A percentile compares a stretch with the other conserved stretches of the same genome.
phyloP scores from a whole-genome alignment of 192 early-diverging fungal genomes.

The Linderina pennispora region DNA sequence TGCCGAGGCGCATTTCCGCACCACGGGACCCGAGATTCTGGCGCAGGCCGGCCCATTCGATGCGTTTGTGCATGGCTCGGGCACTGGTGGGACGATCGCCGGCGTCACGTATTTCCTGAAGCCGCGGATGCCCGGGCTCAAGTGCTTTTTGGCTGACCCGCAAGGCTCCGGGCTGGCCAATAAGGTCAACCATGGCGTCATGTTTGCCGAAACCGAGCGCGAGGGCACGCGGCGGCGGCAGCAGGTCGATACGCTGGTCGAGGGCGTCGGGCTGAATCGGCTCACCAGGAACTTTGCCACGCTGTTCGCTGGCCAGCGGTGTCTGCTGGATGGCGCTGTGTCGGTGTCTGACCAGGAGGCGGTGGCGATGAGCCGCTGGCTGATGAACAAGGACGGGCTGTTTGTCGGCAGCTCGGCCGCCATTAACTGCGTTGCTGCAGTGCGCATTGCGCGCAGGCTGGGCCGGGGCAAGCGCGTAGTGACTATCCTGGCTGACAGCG shows the following conservation, averaged over 20 bases:
- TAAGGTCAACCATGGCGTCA: conserved; percentile 83
- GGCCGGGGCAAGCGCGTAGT: conserved; percentile 90
- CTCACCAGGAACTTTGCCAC: conserved; percentile 79
- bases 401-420: conserved; percentile 89
- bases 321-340: conserved; percentile 73
- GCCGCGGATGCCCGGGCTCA: conserved; percentile 51
- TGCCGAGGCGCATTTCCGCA: conserved; percentile 67
- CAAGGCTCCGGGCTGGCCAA: conserved; percentile 88
- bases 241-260: conserved; percentile 96
- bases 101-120: conserved; percentile 89
- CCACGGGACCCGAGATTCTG: conserved; percentile 86
- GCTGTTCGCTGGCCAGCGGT: conserved; percentile 10
- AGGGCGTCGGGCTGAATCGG: conserved; percentile 94
- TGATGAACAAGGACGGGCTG: conserved; percentile 60
- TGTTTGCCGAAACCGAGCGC: conserved; percentile 82
- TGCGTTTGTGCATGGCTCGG: conserved; percentile 86
- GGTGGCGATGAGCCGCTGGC: conserved; percentile 79
- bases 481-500: conserved; percentile 86
- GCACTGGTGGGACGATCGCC: conserved; percentile 87
- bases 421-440: conserved; percentile 88
- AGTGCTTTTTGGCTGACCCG: conserved; percentile 81
- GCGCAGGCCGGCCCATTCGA: conserved; percentile 60
- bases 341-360: conserved; percentile 84
- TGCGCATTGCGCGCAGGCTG: conserved; percentile 64
- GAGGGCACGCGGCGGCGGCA: conserved; percentile 88